A percentile compares a stretch with the other conserved stretches of the same genome.
These are phyloP conservation scores for Clonostachys sp. DNA, from an alignment of 2,329 filamentous ascomycete species.

Conservation along the genomic window DNA sequence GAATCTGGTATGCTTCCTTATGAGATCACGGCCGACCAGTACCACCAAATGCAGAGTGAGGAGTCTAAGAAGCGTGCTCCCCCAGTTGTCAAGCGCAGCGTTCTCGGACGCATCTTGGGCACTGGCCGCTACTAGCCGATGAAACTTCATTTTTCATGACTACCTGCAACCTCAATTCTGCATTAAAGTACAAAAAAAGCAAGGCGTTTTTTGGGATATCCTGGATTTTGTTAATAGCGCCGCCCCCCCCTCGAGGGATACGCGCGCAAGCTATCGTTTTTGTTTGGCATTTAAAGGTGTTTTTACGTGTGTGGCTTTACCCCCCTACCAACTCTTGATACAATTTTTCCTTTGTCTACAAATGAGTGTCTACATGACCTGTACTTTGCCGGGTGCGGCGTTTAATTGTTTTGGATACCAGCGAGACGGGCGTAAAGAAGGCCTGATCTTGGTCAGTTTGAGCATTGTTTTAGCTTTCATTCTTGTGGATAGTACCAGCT, in stretches of 20 bases:
- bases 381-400: too few relatives aligned
- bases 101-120: constrained; percentile 50
- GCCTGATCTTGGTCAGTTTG: too few relatives aligned
- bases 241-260: too few relatives aligned
- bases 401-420: too few relatives aligned
- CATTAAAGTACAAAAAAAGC: background rate
- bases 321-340: too few relatives aligned
- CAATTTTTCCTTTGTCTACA: too few relatives aligned
- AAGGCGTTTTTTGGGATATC: background rate
- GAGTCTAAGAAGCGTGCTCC: constrained; percentile 41
- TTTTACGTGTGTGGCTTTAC: background rate
- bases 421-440: too few relatives aligned
- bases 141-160: too few relatives aligned
- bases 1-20: constrained; percentile 40
- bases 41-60: constrained; percentile 44
- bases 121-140: constrained; percentile 18
- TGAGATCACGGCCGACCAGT: constrained; percentile 49
- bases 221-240: background rate
- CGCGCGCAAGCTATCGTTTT: background rate
- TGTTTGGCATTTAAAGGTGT: background rate
- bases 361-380: too few relatives aligned
- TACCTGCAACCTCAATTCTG: background rate
- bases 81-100: constrained; percentile 34
- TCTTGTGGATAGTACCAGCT: too few relatives aligned
- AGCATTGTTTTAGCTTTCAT: too few relatives aligned